phyloP scores from a whole-genome alignment of 352 stramenopile species.

The Phytophthora citrophthora region DNA sequence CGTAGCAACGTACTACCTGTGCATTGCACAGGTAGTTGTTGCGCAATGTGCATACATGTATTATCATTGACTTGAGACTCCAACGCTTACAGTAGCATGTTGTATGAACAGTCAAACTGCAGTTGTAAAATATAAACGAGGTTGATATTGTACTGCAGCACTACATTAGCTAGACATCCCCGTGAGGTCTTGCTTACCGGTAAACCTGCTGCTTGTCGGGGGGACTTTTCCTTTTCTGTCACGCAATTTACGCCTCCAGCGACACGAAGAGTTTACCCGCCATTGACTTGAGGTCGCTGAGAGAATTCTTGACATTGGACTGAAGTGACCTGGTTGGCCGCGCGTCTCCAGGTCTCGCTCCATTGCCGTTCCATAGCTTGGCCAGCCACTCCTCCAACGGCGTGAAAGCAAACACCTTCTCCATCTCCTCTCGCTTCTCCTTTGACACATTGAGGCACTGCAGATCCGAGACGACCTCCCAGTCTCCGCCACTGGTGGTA shows the following conservation, averaged over 20 bases:
- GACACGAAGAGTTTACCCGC: conserved; percentile 62
- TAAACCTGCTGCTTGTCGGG: conserved; percentile 2
- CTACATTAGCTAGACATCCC: neutral
- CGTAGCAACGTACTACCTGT: too few relatives aligned
- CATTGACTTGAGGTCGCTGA: conserved; percentile 65
- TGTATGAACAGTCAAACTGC: neutral
- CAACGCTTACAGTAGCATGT: too few relatives aligned
- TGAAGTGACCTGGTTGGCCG: conserved; percentile 39
- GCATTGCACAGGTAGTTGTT: too few relatives aligned
- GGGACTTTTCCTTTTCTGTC: neutral
- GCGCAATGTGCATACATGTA: too few relatives aligned
- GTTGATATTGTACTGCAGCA: conserved; percentile 28
- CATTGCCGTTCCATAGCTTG: conserved; percentile 57
- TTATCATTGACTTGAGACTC: too few relatives aligned
- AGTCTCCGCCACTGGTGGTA: conserved; percentile 59
- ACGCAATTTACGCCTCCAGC: conserved; percentile 31
- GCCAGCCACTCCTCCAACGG: conserved; percentile 76
- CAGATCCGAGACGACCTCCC: conserved; percentile 77
- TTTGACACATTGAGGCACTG: conserved; percentile 62
- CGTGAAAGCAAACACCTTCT: conserved; percentile 54
- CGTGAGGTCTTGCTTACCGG: neutral
- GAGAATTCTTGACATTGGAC: conserved; percentile 60
- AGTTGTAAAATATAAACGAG: conserved; percentile 18
- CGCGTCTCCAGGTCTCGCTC: conserved; percentile 13
- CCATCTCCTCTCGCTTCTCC: conserved; percentile 70